These are phyloP conservation scores for Anaeromyces robustus DNA, from an alignment of 192 early-diverging fungal genomes.

Conservation along the genomic window DNA sequence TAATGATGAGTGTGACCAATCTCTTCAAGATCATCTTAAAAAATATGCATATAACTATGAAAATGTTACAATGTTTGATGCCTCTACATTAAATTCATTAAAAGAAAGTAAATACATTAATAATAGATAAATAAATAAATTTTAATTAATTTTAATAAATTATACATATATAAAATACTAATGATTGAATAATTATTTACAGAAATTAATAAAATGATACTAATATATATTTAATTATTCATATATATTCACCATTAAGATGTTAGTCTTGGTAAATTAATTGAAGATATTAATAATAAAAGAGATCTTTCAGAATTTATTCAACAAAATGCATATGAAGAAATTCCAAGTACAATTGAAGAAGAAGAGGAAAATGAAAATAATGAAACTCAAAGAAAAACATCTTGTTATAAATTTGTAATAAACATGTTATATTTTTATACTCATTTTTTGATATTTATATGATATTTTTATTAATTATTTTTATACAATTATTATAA, in stretches of 20 bases:
- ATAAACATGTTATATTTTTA: not conserved
- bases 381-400: not conserved
- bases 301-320: not conserved
- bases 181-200: conserved; percentile 3
- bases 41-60: conserved; percentile 72
- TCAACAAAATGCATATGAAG: not conserved
- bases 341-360: not conserved
- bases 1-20: conserved; percentile 69
- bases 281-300: not conserved
- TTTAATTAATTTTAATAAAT: no score
- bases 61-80: conserved; percentile 54
- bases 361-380: not conserved
- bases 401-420: not conserved
- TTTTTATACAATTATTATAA: no score
- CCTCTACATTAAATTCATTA: conserved; percentile 42
- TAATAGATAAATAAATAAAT: no score
- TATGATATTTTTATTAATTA: no score
- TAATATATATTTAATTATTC: no score
- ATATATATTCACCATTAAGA: not conserved
- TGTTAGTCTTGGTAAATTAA: not conserved
- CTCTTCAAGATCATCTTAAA: conserved; percentile 58
- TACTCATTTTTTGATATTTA: no score
- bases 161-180: no score
- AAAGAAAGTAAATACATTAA: conserved; percentile 26
- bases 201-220: no score